Conservation (phyloP, 768 basidiomycete species). For the Lentinus tigrinus region DNA sequence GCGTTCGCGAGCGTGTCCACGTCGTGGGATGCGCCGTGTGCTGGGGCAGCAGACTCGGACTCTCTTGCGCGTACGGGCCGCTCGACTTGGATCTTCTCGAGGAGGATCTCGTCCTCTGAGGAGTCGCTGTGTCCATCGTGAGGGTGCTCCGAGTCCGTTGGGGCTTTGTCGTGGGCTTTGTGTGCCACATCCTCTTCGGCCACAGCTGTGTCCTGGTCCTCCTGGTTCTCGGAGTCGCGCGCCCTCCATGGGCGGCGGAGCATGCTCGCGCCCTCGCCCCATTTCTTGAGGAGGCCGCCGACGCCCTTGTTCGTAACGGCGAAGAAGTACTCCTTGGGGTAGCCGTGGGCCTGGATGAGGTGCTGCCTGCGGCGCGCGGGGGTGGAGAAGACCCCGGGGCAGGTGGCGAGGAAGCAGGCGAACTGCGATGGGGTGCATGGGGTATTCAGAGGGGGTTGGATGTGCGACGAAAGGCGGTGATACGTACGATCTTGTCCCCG, state of each 20-base stretch:
- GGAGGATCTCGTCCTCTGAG: conserved; percentile 1
- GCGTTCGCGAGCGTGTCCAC: conserved; percentile 52
- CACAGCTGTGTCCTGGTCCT: conserved; percentile 12
- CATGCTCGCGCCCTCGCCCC: conserved; percentile 85
- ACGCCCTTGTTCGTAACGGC: conserved; percentile 90
- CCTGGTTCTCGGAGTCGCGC: conserved; percentile 28
- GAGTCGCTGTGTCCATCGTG: too few relatives aligned
- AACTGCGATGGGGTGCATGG: conserved; percentile 49
- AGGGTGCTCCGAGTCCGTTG: too few relatives aligned
- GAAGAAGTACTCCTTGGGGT: conserved; percentile 90
- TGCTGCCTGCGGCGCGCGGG: conserved; percentile 80
- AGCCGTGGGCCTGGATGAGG: conserved; percentile 78
- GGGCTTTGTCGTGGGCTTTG: conserved; percentile 14
- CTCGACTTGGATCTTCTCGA: conserved; percentile 6
- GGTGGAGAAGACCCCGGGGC: conserved; percentile 59
- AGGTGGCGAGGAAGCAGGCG: conserved; percentile 68
- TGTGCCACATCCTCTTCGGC: too few relatives aligned
- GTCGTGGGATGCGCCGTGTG: conserved; percentile 8
- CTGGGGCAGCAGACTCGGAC: background rate
- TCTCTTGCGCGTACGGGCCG: background rate
- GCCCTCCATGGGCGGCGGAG: conserved; percentile 71
- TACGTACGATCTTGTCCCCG: conserved; percentile 82
- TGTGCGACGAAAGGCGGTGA: background rate
- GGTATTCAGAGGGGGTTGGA: background rate
- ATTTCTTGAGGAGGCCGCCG: conserved; percentile 71